A percentile compares a stretch with the other conserved stretches of the same genome.
These are phyloP conservation scores for Pouteria campechiana DNA, from an alignment of 179 eudicot genomes.

Conservation along the genomic window DNA sequence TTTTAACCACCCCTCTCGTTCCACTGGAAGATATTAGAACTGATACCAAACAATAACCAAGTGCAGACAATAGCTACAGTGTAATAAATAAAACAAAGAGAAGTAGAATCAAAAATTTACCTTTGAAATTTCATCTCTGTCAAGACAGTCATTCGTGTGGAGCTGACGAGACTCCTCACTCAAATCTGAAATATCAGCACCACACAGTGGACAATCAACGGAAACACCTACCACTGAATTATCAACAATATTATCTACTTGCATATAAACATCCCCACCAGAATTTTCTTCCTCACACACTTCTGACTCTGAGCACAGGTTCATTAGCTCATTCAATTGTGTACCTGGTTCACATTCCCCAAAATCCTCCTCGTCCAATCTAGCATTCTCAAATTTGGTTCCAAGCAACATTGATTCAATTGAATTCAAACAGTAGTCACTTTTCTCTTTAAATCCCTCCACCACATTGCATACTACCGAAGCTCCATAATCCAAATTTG, in stretches of 20 bases:
- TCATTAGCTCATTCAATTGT: slow-evolving; percentile 42
- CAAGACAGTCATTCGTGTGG: slow-evolving; percentile 81
- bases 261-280: background rate
- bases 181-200: slow-evolving; percentile 51
- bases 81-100: background rate
- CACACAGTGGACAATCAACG: slow-evolving; percentile 62
- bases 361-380: slow-evolving; percentile 15
- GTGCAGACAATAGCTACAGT: background rate
- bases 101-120: slow-evolving; percentile 17
- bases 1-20: no score
- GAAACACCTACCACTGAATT: slow-evolving; percentile 4
- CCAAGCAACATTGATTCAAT: no score
- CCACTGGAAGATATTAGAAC: no score
- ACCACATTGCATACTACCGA: no score
- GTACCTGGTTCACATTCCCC: slow-evolving; percentile 16
- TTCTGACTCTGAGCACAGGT: slow-evolving; percentile 35
- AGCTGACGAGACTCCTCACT: slow-evolving; percentile 35
- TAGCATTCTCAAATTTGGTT: no score
- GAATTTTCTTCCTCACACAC: background rate
- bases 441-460: no score
- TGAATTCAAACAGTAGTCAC: no score
- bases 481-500: no score
- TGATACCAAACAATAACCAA: background rate
- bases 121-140: slow-evolving; percentile 20
- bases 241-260: no score